phyloP scores from a whole-genome alignment of 2,329 filamentous ascomycete genomes.

The Talaromyces atroroseus region DNA sequence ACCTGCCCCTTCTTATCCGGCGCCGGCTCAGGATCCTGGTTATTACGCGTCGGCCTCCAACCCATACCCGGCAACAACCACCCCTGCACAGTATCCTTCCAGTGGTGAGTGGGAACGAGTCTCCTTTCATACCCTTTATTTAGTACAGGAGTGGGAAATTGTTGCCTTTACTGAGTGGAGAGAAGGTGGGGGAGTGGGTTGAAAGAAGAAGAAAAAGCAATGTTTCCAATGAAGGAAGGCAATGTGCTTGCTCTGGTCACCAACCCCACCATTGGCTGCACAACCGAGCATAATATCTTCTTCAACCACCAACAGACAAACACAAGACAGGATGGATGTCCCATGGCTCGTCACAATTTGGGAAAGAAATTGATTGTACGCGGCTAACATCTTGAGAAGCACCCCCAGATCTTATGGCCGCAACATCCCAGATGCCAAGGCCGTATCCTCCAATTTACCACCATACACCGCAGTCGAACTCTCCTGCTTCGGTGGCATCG shows the following conservation, averaged over 20 bases:
- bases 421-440: conserved; percentile 59
- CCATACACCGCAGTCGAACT: conserved; percentile 91
- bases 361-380: not conserved
- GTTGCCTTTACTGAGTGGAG: not conserved
- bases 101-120: conserved; percentile 59
- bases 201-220: too few relatives aligned
- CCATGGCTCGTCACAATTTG: not conserved
- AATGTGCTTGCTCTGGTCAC: not conserved
- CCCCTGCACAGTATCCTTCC: conserved; percentile 77
- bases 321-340: not conserved
- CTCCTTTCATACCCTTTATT: conserved; percentile 6
- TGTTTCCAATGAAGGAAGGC: not conserved
- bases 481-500: conserved; percentile 86
- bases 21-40: conserved; percentile 62
- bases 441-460: conserved; percentile 81
- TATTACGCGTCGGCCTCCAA: conserved; percentile 74
- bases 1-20: conserved; percentile 59
- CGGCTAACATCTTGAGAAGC: conserved; percentile 49
- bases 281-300: conserved; percentile 42
- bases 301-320: not conserved
- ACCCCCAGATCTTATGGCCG: conserved; percentile 64
- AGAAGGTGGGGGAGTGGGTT: not conserved
- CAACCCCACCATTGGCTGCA: not conserved
- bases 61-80: conserved; percentile 76
- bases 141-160: not conserved